These are phyloP conservation scores for Parsonsia alboflavescens DNA, from an alignment of 257 asterid species.

Conservation along the genomic window DNA sequence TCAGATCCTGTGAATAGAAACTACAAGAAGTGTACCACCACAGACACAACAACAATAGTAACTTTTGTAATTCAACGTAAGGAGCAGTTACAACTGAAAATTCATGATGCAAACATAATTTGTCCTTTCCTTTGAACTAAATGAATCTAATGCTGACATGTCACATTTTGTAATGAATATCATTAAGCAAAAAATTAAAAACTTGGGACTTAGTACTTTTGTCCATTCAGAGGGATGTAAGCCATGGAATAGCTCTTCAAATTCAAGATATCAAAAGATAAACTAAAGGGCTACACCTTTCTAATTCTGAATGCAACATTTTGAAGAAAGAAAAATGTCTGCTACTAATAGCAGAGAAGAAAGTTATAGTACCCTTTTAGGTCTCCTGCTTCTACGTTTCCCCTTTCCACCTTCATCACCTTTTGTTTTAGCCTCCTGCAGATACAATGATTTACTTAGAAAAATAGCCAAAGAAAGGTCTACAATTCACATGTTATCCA, in stretches of 20 bases:
- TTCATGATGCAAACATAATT: background rate
- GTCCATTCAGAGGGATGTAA: background rate
- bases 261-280: background rate
- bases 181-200: background rate
- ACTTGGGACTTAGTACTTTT: background rate
- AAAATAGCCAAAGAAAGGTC: slow-evolving; percentile 8
- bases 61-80: background rate
- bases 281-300: background rate
- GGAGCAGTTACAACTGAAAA: background rate
- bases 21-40: background rate
- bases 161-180: background rate
- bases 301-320: background rate
- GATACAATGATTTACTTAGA: background rate
- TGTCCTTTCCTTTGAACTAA: background rate
- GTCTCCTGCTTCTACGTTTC: slow-evolving; percentile 50
- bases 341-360: background rate
- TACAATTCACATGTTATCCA: slow-evolving; percentile 17
- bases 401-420: slow-evolving; percentile 81
- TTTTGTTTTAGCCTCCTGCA: slow-evolving; percentile 64
- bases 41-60: background rate
- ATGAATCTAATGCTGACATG: background rate
- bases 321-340: background rate
- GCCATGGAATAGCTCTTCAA: background rate
- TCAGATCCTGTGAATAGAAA: background rate
- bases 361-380: slow-evolving; percentile 28